Percentiles rank a stretch among this genome's conserved stretches.
phyloP scores from a whole-genome alignment of 75 land plant genomes.

The Pinus taeda region DNA sequence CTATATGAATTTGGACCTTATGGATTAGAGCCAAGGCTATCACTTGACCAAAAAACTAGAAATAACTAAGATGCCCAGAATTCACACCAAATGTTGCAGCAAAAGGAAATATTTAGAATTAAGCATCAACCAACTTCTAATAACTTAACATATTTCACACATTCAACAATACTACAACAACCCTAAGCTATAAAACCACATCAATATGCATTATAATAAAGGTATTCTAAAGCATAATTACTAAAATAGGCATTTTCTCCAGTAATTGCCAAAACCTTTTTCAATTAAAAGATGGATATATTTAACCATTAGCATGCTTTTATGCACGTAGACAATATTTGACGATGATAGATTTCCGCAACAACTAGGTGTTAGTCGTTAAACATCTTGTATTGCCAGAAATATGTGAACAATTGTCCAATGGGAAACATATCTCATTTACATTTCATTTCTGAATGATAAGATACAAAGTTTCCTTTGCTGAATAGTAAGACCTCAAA shows the following conservation, averaged over 20 bases:
- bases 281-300: not conserved
- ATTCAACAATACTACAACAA: not conserved
- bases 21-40: constrained; percentile 82
- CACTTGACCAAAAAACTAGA: constrained; percentile 65
- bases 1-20: constrained; percentile 69
- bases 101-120: not conserved
- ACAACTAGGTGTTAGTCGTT: not conserved
- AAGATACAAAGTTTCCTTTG: no score
- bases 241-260: not conserved
- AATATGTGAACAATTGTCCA: not conserved
- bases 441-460: no score
- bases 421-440: no score
- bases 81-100: constrained; percentile 68
- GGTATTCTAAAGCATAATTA: not conserved
- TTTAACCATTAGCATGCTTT: not conserved
- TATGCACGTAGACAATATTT: not conserved
- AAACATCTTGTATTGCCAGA: not conserved
- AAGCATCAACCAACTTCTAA: no score
- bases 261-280: not conserved
- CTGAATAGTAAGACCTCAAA: not conserved
- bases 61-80: constrained; percentile 70
- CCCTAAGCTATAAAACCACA: not conserved
- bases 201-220: not conserved
- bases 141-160: not conserved
- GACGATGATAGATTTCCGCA: not conserved